A percentile compares a stretch with the other conserved stretches of the same genome.
phyloP scores from a whole-genome alignment of 2,329 filamentous ascomycete genomes.

The Paecilomyces niveus region DNA sequence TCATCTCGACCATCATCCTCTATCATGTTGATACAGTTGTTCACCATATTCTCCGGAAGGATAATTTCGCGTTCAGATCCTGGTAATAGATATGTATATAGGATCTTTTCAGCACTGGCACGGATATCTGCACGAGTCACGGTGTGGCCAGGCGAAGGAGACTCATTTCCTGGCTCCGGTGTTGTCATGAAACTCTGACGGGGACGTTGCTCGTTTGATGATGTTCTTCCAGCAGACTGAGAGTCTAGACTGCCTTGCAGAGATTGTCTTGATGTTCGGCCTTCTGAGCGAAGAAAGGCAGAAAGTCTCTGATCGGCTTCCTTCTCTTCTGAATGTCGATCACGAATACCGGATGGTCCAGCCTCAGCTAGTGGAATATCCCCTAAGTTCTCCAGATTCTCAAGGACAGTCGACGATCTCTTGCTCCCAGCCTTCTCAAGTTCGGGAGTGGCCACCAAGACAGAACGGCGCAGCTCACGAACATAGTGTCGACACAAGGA shows the following conservation, averaged over 20 bases:
- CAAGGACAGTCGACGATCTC: conserved; percentile 73
- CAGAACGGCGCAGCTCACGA: conserved; percentile 84
- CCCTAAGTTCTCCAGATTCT: conserved; percentile 61
- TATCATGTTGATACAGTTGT: conserved; percentile 78
- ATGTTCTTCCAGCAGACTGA: conserved; percentile 30
- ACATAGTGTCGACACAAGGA: conserved; percentile 94
- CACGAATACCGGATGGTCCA: conserved; percentile 48
- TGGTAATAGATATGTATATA: conserved; percentile 94
- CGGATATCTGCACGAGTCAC: conserved; percentile 86
- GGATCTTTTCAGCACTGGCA: conserved; percentile 91
- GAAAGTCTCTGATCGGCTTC: conserved; percentile 86
- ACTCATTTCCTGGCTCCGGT: conserved; percentile 61
- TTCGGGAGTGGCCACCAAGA: conserved; percentile 88
- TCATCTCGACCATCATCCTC: conserved; percentile 90
- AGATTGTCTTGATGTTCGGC: conserved; percentile 35
- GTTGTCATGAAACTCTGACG: conserved; percentile 57
- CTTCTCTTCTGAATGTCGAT: conserved; percentile 63
- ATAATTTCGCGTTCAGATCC: conserved; percentile 97
- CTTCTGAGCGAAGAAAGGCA: conserved; percentile 67
- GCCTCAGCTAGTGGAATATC: conserved; percentile 46
- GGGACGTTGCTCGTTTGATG: conserved; percentile 41
- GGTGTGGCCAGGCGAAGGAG: conserved; percentile 70
- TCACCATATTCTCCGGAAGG: conserved; percentile 77
- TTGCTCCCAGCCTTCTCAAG: conserved; percentile 74
- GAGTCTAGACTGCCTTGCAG: conserved; percentile 49